Evolutionary conservation across 352 stramenopile species (phyloP), one percentile per base, ranked within the genome.

Genomic region (Phytophthora multivora): DNA sequence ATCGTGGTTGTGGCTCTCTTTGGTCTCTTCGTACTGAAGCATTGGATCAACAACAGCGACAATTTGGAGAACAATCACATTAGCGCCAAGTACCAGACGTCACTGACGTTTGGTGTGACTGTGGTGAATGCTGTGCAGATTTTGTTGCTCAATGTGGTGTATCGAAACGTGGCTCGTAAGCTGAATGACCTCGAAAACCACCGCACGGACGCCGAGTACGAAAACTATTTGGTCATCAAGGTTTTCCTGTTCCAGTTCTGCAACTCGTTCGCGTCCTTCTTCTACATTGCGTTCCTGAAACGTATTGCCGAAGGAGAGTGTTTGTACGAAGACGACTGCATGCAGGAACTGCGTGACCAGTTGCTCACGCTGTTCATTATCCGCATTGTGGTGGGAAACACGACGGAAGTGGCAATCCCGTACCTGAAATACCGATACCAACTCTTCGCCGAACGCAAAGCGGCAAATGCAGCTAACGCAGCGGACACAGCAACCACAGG

Each of bases 161-260:
- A 99, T 47, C 93, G 89, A 49, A 75, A 59, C 45, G 73, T 99
- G 19, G 97, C 97, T 5, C 79, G 91, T 21, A 86, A 86, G 42
- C 72, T 99, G 30, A 99, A 98, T 71, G 82, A 98, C 48, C 93
- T 88, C 26, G 93, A 98, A 76, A 97, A 97, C 63, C 90, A 98
- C 66, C 89, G 89, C 33, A 98, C 91, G 1, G 85, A 96, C 21
- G 79, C 77, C 11, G 81, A 93, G 63, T 97, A 95, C 67, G 79
- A 95, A 49, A 97, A 96, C 61, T 73, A 93, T 51, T 78, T 99
- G 54, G 98, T 99, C 52, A 94, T 97, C 73, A 99, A 99, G 78
- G 96, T 98, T 9, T 99, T 99, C 57, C 74, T 98, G 31, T 99
- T 99, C 71, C 89, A 98, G 66, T 99, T 99, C 63, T 96, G 97